Conservation (phyloP, 345 rosid genomes). For the Adansonia digitata region DNA sequence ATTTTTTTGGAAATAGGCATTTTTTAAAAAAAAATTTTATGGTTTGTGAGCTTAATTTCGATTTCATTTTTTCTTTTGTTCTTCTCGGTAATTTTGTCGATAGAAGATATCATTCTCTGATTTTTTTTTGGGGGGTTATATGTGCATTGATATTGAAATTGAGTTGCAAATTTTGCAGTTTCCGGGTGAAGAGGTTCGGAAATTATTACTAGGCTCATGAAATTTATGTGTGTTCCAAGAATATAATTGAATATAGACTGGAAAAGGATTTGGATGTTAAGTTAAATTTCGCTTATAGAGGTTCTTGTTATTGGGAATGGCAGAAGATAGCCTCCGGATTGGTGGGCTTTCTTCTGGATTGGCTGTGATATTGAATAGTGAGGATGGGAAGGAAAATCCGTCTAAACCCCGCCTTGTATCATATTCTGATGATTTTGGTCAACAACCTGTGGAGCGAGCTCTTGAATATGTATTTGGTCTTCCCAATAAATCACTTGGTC, state of each 20-base stretch:
- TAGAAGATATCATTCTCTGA: neutral
- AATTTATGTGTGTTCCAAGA: neutral
- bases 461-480: constrained; percentile 72
- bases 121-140: neutral
- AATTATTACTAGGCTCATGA: constrained; percentile 4
- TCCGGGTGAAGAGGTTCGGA: constrained; percentile 9
- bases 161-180: constrained; percentile 12
- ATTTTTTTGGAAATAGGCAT: neutral
- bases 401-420: constrained; percentile 61
- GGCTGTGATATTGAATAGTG: constrained; percentile 66
- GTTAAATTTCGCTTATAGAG: neutral
- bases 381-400: constrained; percentile 50
- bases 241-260: constrained; percentile 10
- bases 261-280: constrained; percentile 9
- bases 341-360: constrained; percentile 83
- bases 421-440: constrained; percentile 64
- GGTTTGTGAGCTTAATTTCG: neutral
- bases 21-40: no score
- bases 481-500: constrained; percentile 54
- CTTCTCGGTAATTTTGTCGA: neutral
- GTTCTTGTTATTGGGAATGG: constrained; percentile 46
- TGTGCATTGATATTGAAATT: constrained; percentile 17
- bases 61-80: neutral
- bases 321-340: constrained; percentile 62
- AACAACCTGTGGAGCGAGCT: constrained; percentile 70